phyloP scores from a whole-genome alignment of 441 rosid species.

The Brassica balearica region DNA sequence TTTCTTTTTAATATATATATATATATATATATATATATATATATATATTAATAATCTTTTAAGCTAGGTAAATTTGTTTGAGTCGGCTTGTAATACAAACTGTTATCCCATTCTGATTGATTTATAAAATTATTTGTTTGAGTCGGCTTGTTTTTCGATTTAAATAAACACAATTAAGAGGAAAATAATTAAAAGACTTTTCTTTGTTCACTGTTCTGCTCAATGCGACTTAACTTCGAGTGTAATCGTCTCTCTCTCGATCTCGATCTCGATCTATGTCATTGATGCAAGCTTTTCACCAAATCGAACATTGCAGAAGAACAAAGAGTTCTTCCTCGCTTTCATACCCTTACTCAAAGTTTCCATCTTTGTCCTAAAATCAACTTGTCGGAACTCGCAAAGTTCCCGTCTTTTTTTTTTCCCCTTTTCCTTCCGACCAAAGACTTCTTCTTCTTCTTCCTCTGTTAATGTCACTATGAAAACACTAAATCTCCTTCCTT shows the following conservation, averaged over 20 bases:
- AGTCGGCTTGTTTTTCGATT: no score
- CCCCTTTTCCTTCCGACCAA: not conserved
- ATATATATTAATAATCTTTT: no score
- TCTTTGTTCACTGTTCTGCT: not conserved
- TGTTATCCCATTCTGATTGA: no score
- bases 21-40: no score
- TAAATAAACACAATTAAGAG: not conserved
- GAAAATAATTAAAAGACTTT: not conserved
- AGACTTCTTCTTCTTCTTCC: not conserved
- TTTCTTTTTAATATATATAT: no score
- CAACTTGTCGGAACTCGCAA: not conserved
- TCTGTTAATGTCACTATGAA: conserved; percentile 5
- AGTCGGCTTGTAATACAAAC: no score
- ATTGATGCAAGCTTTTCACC: not conserved
- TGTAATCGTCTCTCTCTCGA: conserved; percentile 1
- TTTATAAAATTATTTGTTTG: no score
- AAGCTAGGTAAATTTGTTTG: not conserved
- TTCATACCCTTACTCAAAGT: not conserved
- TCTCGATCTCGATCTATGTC: not conserved
- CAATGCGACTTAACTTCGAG: not conserved
- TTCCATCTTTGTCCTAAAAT: not conserved
- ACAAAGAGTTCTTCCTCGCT: no score
- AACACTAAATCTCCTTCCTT: not conserved
- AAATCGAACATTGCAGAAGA: not conserved
- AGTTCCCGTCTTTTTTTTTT: not conserved